Conservation (phyloP, 2,329 filamentous ascomycete genomes). For the Graphilbum sp. region DNA sequence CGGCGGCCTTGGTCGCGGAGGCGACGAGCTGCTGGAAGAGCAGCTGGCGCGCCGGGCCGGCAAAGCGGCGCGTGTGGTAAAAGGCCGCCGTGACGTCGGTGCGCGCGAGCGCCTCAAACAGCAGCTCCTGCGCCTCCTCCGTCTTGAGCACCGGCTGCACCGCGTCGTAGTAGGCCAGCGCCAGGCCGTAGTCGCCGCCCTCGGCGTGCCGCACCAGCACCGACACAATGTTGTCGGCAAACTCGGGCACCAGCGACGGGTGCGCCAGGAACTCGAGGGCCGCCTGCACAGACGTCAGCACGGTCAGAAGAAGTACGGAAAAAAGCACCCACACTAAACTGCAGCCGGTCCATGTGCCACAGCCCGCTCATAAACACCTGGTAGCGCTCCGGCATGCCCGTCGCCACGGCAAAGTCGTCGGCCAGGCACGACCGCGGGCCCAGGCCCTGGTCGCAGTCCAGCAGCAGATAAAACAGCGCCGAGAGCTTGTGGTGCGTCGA, state of each 20-base stretch:
- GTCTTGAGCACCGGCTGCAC: slow-evolving; percentile 57
- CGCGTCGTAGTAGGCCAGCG: slow-evolving; percentile 64
- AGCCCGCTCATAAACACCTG: slow-evolving; percentile 67
- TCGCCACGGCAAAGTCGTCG: slow-evolving; percentile 40
- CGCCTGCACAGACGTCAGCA: too few species aligned
- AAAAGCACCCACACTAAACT: slow-evolving; percentile 40
- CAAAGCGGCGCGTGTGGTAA: slow-evolving; percentile 51
- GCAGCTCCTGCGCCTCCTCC: slow-evolving; percentile 41
- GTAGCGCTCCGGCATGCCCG: slow-evolving; percentile 59
- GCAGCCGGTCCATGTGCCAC: slow-evolving; percentile 60
- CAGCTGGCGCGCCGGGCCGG: slow-evolving; percentile 40
- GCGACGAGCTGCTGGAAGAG: slow-evolving; percentile 53
- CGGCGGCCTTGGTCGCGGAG: slow-evolving; percentile 29
- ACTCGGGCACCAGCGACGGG: slow-evolving; percentile 64
- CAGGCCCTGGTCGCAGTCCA: slow-evolving; percentile 48
- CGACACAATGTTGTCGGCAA: slow-evolving; percentile 66
- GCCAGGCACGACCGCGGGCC: slow-evolving; percentile 31
- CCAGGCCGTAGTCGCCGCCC: slow-evolving; percentile 43
- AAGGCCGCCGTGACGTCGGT: slow-evolving; percentile 58
- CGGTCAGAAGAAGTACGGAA: not conserved
- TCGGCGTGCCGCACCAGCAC: slow-evolving; percentile 47
- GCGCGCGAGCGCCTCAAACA: slow-evolving; percentile 52
- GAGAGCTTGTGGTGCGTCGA: slow-evolving; percentile 66
- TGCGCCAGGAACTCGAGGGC: slow-evolving; percentile 65
- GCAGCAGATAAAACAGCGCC: slow-evolving; percentile 67